Base-by-base conservation (phyloP, 257 asterid genomes). In the Hygrophila difformis region DNA sequence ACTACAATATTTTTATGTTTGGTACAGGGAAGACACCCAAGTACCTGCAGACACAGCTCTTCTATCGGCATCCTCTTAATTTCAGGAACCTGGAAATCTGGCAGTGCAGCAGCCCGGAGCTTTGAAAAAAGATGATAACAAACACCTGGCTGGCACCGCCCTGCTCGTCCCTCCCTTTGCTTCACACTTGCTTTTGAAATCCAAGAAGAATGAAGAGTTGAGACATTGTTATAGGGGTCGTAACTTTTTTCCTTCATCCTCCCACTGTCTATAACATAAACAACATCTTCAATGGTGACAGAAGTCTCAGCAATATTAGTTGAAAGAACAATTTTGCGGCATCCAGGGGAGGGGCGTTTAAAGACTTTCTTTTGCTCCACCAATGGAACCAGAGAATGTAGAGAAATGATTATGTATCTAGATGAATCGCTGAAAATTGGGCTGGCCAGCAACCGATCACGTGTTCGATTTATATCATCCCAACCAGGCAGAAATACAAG, bases 281-380 rank as follows among this genome's bases (percentile, higher is more conserved):
- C 93, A 62, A 86, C 93, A 63, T 91, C 98, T 18, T 80, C 94
- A 37, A 91, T 91, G 46, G 98, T 86, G 48, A 91, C 57, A 42
- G 98, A 82, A 52, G 95, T 77, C 79, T 91, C 98, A 12, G 96
- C 96, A 49, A 91, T 91, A 70, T 91, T 86, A 26, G 96, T 91
- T 44, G 98, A 82, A 45, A 91, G 96, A 60, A 86, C 63, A 34
- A 91, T 79, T 62, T 91, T 91, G 55, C 92, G 86, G 68, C 92
- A 91, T 51, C 93, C 93, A 33, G 51, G 71, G 23, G 79, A 79
- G 17, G 86, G 84, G 2, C 63, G 78, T 49, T 49, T 51, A 58
- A 91, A 86, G 39, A 81, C 89, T 76, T 68, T 79, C 79, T 67
- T 86, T 56, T 91, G 98, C 75, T 91, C 96, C 44, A 19, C 59